phyloP scores from a whole-genome alignment of 768 basidiomycete genomes.

The Pleurotus cornucopiae region DNA sequence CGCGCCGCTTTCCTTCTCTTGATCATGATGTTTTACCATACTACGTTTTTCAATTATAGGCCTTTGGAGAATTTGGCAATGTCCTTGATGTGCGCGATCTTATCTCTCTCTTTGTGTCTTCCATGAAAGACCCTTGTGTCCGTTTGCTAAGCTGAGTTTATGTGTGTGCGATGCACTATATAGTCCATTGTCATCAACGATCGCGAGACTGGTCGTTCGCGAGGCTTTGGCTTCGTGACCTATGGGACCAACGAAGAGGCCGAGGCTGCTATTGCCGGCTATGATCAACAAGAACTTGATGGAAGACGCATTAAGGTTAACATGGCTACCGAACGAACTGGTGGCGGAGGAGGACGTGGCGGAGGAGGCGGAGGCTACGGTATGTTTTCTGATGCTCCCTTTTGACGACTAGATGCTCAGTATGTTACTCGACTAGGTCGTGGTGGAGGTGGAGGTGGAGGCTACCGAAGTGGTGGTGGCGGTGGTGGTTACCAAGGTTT shows the following conservation, averaged over 20 bases:
- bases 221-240: constrained; percentile 97
- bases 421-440: constrained; percentile 13
- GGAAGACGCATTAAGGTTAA: constrained; percentile 90
- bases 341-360: constrained; percentile 42
- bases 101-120: constrained; percentile 15
- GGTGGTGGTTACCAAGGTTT: constrained; percentile 19
- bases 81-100: constrained; percentile 86
- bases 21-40: constrained; percentile 46
- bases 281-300: constrained; percentile 93
- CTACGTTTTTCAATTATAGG: constrained; percentile 58
- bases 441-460: constrained; percentile 20
- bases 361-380: no score
- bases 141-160: constrained; percentile 30
- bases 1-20: constrained; percentile 13
- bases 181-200: constrained; percentile 98
- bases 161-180: constrained; percentile 15
- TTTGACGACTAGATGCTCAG: constrained; percentile 2
- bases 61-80: constrained; percentile 77
- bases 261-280: constrained; percentile 62
- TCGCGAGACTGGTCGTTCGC: constrained; percentile 94
- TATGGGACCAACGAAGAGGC: constrained; percentile 63
- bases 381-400: neutral
- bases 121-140: constrained; percentile 6
- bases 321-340: constrained; percentile 65
- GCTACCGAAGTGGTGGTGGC: constrained; percentile 20